Evolutionary conservation across 441 rosid species (phyloP).

Genomic region (Dalechampia spathulata): DNA sequence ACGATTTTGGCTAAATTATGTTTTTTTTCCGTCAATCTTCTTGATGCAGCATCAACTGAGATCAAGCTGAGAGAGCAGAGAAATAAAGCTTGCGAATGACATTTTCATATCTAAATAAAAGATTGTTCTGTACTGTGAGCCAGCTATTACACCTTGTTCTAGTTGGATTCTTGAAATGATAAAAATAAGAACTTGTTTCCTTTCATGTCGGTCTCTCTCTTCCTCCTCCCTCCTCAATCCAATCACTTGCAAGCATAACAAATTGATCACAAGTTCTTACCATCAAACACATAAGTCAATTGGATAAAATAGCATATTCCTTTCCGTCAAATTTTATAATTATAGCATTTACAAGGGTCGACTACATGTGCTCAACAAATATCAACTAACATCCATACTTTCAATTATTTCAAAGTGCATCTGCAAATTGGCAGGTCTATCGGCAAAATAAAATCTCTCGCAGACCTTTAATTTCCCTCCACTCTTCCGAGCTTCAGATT

Average conservation of each 20-base stretch:
- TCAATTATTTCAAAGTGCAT: conserved; percentile 89
- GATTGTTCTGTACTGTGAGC: not conserved
- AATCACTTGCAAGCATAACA: too few relatives aligned
- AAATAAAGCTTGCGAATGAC: not conserved
- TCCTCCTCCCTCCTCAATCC: too few relatives aligned
- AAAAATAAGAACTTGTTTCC: not conserved
- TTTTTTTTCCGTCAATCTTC: not conserved
- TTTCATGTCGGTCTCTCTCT: too few relatives aligned
- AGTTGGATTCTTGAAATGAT: conserved; percentile 2
- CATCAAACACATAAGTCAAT: too few relatives aligned
- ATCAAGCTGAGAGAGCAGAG: not conserved
- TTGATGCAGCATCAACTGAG: conserved; percentile 8
- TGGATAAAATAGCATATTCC: too few relatives aligned
- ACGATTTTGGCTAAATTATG: not conserved
- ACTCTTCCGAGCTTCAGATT: conserved; percentile 33
- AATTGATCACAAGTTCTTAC: too few relatives aligned
- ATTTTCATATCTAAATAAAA: not conserved
- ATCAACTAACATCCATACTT: conserved; percentile 46
- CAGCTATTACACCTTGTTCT: not conserved
- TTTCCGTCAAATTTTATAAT: too few relatives aligned
- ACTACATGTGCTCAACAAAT: not conserved
- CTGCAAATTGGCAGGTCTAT: conserved; percentile 49
- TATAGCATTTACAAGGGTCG: too few relatives aligned
- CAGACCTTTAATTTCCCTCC: conserved; percentile 45
- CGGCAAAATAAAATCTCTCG: conserved; percentile 61